Conservation (phyloP, 2,329 filamentous ascomycete species). For the Aspergillus chevalieri region DNA sequence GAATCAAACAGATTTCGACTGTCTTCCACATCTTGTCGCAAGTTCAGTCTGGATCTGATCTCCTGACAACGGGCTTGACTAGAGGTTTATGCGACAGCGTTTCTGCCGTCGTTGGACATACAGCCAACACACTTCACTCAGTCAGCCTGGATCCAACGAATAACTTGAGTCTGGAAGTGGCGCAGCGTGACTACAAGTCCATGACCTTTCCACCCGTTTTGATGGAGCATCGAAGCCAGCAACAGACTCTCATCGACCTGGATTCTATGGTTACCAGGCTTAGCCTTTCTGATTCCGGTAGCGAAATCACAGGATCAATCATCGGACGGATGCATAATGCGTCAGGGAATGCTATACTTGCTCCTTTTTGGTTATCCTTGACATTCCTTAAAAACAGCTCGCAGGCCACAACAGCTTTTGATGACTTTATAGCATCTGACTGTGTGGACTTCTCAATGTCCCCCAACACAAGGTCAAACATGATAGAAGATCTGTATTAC, state of each 20-base stretch:
- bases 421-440: constrained; percentile 60
- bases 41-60: constrained; percentile 46
- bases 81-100: constrained; percentile 70
- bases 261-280: constrained; percentile 55
- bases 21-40: constrained; percentile 61
- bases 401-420: constrained; percentile 49
- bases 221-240: constrained; percentile 60
- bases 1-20: constrained; percentile 69
- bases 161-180: constrained; percentile 22
- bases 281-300: constrained; percentile 36
- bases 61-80: constrained; percentile 24
- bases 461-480: constrained; percentile 21
- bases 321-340: constrained; percentile 57
- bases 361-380: constrained; percentile 75
- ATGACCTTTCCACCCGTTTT: constrained; percentile 55
- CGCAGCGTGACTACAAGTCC: constrained; percentile 17
- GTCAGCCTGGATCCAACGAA: constrained; percentile 15
- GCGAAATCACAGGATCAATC: constrained; percentile 57
- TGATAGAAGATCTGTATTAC: constrained; percentile 42
- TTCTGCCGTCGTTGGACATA: constrained; percentile 39
- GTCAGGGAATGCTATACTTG: constrained; percentile 54
- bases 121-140: constrained; percentile 23
- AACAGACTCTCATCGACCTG: constrained; percentile 57
- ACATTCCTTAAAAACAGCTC: constrained; percentile 60
- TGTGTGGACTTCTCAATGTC: constrained; percentile 25